A percentile compares a stretch with the other conserved stretches of the same genome.
These are phyloP conservation scores for Stenocarpella maydis DNA, from an alignment of 2,329 filamentous ascomycete species.

Conservation along the genomic window DNA sequence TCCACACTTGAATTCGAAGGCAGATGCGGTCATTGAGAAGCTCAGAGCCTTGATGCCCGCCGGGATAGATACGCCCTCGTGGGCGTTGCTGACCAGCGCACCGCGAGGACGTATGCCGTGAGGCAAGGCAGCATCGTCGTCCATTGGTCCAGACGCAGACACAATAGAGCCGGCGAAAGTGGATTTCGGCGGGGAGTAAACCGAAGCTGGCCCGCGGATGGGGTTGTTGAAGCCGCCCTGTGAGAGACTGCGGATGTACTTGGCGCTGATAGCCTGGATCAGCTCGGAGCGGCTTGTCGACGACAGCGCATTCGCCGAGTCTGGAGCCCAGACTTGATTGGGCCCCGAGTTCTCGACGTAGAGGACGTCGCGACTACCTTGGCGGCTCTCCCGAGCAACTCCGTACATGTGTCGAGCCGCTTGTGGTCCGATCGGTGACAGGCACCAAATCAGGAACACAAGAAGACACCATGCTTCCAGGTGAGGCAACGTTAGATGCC, in stretches of 20 bases:
- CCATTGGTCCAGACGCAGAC: not conserved
- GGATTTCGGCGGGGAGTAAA: not conserved
- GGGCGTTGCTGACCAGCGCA: not conserved
- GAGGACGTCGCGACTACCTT: constrained; percentile 15
- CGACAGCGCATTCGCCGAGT: not conserved
- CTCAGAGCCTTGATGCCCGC: constrained; percentile 3
- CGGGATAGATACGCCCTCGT: not conserved
- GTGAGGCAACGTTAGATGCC: constrained; percentile 24
- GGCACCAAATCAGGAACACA: constrained; percentile 35
- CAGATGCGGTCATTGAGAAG: constrained; percentile 33
- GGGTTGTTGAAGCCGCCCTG: not conserved
- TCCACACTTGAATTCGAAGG: constrained; percentile 34
- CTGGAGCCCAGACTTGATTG: constrained; percentile 26
- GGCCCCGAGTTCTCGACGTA: constrained; percentile 30
- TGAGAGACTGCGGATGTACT: constrained; percentile 27
- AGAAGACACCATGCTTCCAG: constrained; percentile 29
- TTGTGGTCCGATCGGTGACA: constrained; percentile 35
- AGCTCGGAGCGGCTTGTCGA: constrained; percentile 9
- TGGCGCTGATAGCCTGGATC: constrained; percentile 14
- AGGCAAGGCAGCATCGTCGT: not conserved
- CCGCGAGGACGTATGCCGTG: not conserved
- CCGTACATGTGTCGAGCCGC: constrained; percentile 29
- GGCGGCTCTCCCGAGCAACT: not conserved
- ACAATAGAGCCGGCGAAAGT: not conserved
- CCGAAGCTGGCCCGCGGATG: not conserved